Base-by-base conservation (phyloP, 352 stramenopile species). In the Plasmopara halstedii region DNA sequence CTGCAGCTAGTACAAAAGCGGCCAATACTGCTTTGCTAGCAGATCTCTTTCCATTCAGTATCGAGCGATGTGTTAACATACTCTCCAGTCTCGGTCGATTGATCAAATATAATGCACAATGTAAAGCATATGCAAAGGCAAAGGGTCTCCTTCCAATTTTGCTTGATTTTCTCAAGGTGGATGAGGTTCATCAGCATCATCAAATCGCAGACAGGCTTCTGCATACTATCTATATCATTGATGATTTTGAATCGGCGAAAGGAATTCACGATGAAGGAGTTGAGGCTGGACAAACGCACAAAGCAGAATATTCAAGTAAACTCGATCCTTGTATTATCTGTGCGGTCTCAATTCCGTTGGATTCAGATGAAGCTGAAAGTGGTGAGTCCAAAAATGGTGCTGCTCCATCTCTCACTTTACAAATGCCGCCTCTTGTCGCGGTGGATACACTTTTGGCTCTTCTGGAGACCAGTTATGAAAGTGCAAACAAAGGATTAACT, bases 201-300 rank as follows among this genome's bases (percentile, higher is more conserved):
- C 75, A 87, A 58, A 64, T 73, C 0, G 57, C 58, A 1, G 75
- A 87, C 33, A 87, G 83, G 22, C 38, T 87, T 8, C 53, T 87
- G 3, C 72, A 87, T 37, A 26, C 84, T 20, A 40, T 53, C 2
- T 43, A 45, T 21, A 45, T 59, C 4, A 7, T 20, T 14, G 46
- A 60, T 26, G 8, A 4, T 10, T 20, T 29, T 21, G 20, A n/a
- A 6, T 11, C 18, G 9, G 22, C n/a, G 14, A 19, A 37, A n/a
- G 17, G 15, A n/a, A 21, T 39, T 10, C 14, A 23, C 21, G 3
- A 14, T 8, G 34, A 39, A 2, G 8, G 10, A 22, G 21, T 17
- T 20, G 15, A 23, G 17, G 6, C 2, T 18, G 10, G 15, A 35
- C 31, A 35, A 15, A 13, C 14, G 15, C 3, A 5, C 19, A 20